phyloP scores from a whole-genome alignment of 208 protist genomes.

The Chromosphaera perkinsii region DNA sequence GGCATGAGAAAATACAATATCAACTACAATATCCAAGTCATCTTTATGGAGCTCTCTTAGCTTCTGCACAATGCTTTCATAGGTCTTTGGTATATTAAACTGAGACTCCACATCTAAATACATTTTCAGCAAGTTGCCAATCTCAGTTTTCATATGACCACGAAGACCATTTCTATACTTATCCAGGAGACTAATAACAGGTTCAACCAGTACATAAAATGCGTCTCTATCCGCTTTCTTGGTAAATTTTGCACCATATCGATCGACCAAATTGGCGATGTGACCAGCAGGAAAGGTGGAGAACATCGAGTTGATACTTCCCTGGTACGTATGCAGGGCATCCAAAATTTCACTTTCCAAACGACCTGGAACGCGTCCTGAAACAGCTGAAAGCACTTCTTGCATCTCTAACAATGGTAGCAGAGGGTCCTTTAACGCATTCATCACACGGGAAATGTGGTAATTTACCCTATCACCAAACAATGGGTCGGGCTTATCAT shows the following conservation, averaged over 20 bases:
- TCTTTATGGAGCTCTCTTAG: neutral
- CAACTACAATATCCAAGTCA: neutral
- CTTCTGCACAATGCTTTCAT: neutral
- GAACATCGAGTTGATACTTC: conserved; percentile 37
- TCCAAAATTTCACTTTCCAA: conserved; percentile 11
- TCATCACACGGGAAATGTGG: neutral
- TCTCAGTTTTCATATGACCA: conserved; percentile 15
- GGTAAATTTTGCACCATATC: conserved; percentile 7
- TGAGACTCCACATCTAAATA: conserved; percentile 31
- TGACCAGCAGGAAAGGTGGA: conserved; percentile 29
- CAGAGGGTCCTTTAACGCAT: conserved; percentile 8
- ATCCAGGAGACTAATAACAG: neutral
- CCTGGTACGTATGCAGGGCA: conserved; percentile 3
- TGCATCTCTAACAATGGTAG: conserved; percentile 30
- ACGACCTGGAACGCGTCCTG: conserved; percentile 21
- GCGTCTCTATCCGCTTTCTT: conserved; percentile 11
- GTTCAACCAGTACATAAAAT: too few species aligned
- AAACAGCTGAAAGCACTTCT: conserved; percentile 24
- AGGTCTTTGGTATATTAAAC: conserved; percentile 7
- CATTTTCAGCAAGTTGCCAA: conserved; percentile 4
- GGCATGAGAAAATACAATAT: conserved; percentile 18
- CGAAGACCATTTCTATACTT: conserved; percentile 30
- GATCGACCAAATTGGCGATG: conserved; percentile 21
- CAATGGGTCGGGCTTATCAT: conserved; percentile 1
- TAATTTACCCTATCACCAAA: neutral